Conservation (phyloP, 2,329 filamentous ascomycete genomes). For the Alternaria sp. region DNA sequence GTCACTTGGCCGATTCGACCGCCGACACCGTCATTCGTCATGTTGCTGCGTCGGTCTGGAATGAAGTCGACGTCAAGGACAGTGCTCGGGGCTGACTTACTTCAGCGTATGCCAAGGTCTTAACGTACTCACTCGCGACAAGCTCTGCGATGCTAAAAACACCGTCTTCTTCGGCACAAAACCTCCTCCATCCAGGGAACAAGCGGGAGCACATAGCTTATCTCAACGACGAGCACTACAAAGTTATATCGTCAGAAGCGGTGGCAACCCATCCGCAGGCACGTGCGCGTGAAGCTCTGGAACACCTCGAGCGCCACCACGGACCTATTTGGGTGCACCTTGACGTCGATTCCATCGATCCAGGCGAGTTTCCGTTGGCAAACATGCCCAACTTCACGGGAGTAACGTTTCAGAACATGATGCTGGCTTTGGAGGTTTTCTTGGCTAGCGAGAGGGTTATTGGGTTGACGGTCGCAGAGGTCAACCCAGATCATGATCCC, state of each 20-base stretch:
- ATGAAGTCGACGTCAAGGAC: not conserved
- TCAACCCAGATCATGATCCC: conserved; percentile 34
- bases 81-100: not conserved
- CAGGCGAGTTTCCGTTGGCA: conserved; percentile 32
- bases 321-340: conserved; percentile 37
- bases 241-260: conserved; percentile 28
- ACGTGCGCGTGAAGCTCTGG: conserved; percentile 22
- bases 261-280: conserved; percentile 24
- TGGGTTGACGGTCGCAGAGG: conserved; percentile 30
- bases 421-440: conserved; percentile 31
- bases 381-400: conserved; percentile 40
- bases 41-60: not conserved
- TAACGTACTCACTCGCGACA: not conserved
- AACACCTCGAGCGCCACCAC: conserved; percentile 31
- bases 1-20: not conserved
- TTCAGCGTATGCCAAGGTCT: not conserved
- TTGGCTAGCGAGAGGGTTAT: conserved; percentile 29
- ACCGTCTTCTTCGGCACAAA: conserved; percentile 33
- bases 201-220: conserved; percentile 30
- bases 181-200: conserved; percentile 19
- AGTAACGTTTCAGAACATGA: conserved; percentile 30
- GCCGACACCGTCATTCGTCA: not conserved
- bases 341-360: conserved; percentile 41
- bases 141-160: conserved; percentile 9
- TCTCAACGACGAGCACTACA: conserved; percentile 35